Conservation (phyloP, 371 early-diverging fungal species). For the Mortierella sp. region DNA sequence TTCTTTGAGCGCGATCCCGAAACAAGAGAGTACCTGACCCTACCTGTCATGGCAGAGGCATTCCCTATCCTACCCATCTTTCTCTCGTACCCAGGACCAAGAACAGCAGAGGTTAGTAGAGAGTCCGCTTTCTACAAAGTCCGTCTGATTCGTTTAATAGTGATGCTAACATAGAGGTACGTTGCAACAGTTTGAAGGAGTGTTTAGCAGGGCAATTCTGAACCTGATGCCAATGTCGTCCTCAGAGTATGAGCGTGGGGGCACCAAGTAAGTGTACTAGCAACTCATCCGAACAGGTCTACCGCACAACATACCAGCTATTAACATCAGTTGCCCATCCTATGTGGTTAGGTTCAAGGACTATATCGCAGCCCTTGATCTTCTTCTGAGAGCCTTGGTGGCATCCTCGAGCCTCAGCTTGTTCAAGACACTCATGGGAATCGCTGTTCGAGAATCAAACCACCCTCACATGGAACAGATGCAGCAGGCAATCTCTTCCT, state of each 20-base stretch:
- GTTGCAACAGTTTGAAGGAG: constrained; percentile 28
- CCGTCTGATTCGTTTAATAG: background rate
- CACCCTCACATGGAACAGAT: constrained; percentile 62
- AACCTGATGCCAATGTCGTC: constrained; percentile 65
- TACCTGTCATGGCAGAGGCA: constrained; percentile 45
- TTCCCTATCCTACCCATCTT: constrained; percentile 44
- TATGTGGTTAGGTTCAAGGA: constrained; percentile 59
- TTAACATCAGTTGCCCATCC: background rate
- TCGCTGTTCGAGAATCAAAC: constrained; percentile 66
- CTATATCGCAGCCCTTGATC: constrained; percentile 62
- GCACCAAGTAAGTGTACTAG: constrained; percentile 44
- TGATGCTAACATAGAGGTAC: background rate
- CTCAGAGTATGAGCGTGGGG: constrained; percentile 56
- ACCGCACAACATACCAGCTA: too few species aligned
- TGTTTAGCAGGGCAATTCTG: constrained; percentile 32
- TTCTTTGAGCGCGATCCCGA: constrained; percentile 45
- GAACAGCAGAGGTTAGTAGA: constrained; percentile 27
- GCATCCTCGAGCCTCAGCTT: constrained; percentile 57
- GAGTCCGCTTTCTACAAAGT: too few species aligned
- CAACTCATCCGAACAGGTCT: background rate
- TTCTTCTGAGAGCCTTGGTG: constrained; percentile 61
- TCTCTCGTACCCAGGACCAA: constrained; percentile 28
- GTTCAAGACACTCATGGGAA: constrained; percentile 61
- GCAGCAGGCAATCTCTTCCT: constrained; percentile 52
- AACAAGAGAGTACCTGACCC: constrained; percentile 31